These are phyloP conservation scores for Helminthosporium solani DNA, from an alignment of 2,329 filamentous ascomycete species.

Conservation along the genomic window DNA sequence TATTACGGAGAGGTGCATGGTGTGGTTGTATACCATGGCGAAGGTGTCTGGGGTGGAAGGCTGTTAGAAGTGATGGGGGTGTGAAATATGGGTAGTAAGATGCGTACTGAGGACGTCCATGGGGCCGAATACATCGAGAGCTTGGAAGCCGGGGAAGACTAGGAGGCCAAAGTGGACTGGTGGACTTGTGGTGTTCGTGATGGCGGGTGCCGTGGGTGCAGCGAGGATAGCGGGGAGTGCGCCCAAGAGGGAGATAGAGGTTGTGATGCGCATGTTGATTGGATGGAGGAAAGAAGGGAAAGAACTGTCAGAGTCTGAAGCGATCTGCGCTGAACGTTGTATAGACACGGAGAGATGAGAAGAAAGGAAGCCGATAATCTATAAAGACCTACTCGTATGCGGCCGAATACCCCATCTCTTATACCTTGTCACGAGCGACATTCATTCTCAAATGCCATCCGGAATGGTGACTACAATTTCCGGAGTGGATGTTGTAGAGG, in stretches of 20 bases:
- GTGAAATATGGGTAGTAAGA: background rate
- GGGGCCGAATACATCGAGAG: constrained; percentile 46
- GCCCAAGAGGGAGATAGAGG: constrained; percentile 11
- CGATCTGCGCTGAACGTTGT: background rate
- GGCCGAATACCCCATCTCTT: background rate
- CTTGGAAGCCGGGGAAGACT: constrained; percentile 25
- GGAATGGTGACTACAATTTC: no score
- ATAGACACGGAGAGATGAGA: background rate
- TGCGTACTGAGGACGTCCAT: constrained; percentile 45
- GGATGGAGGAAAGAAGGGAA: background rate
- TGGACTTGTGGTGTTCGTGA: constrained; percentile 24
- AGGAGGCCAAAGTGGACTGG: constrained; percentile 28
- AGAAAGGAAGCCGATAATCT: background rate
- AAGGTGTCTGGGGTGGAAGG: constrained; percentile 16
- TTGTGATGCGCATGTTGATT: constrained; percentile 13
- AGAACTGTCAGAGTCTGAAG: background rate
- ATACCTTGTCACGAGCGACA: background rate
- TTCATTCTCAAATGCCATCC: no score
- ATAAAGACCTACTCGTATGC: background rate
- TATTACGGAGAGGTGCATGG: constrained; percentile 29
- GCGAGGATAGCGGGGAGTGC: constrained; percentile 1
- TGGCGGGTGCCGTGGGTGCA: constrained; percentile 10
- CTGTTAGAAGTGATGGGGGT: background rate
- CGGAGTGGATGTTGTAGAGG: no score
- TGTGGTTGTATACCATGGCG: constrained; percentile 24